Evolutionary conservation across 768 basidiomycete species (phyloP).

Genomic region (Boletus tomentosulus): DNA sequence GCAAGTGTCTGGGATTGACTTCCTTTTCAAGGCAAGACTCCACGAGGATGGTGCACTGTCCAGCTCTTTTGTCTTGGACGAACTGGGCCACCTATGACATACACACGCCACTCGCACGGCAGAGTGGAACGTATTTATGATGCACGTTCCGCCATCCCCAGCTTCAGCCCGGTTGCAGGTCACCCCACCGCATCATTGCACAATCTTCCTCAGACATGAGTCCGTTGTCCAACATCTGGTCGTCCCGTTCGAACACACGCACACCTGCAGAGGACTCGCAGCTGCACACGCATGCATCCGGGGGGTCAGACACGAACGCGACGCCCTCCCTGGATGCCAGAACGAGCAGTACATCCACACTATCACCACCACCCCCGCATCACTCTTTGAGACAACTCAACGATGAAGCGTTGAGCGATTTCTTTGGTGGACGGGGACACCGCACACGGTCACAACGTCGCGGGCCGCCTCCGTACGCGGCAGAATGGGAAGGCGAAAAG

Average conservation of each 20-base stretch:
- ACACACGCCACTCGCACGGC: constrained; percentile 7
- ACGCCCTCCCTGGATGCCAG: constrained; percentile 11
- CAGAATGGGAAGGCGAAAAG: constrained; percentile 35
- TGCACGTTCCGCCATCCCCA: neutral
- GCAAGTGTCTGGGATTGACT: constrained; percentile 3
- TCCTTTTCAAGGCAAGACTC: neutral
- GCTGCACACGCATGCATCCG: constrained; percentile 20
- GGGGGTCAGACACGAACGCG: constrained; percentile 21
- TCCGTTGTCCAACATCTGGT: constrained; percentile 10
- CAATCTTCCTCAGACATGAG: constrained; percentile 8
- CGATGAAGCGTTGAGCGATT: constrained; percentile 30
- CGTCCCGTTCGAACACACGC: constrained; percentile 2
- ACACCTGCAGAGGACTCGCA: constrained; percentile 16
- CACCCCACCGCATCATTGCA: constrained; percentile 4
- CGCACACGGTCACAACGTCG: constrained; percentile 22
- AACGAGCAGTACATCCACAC: constrained; percentile 16
- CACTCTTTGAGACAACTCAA: constrained; percentile 24
- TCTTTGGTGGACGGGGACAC: constrained; percentile 29
- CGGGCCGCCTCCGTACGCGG: constrained; percentile 42
- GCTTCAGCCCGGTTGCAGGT: constrained; percentile 10
- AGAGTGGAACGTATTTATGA: constrained; percentile 26
- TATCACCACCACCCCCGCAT: constrained; percentile 18
- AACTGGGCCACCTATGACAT: constrained; percentile 8
- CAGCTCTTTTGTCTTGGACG: constrained; percentile 30
- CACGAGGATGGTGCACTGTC: neutral